Evolutionary conservation across 371 early-diverging fungal genomes (phyloP), one percentile per base, ranked within the genome.

Genomic region (Mucor irregularis): DNA sequence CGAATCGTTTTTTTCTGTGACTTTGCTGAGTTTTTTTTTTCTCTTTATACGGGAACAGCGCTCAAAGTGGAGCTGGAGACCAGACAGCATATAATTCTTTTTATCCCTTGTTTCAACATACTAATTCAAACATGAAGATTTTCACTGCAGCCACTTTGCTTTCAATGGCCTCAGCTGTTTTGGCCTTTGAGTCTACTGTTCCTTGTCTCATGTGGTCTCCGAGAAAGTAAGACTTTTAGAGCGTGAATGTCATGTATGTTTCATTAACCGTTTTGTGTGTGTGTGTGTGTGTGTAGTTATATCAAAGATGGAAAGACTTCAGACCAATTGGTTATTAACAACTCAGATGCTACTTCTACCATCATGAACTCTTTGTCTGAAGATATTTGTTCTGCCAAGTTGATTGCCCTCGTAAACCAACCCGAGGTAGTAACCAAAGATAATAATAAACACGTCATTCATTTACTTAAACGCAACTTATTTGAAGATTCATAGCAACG

Each of bases 381-480:
- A 17, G 62, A 69, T 55, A 58, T 74, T 28, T 79, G 79, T 44
- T 59, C 66, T 25, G 70, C 72, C 19, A 66, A 74, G 49, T 45
- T 70, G 9, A 59, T 79, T 42, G 72, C 74, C 31, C 51, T 79
- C 16, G 50, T 79, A 29, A 70, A 75, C 61, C 79, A 79, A 51
- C 79, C 76, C 33, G 63, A 66, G 62, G 79, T 79, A 73, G 22
- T 49, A 38, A 43, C 35, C 10, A 34, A 10, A 30, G 16, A 43
- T 13, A 25, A 13, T 42, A 38, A 26, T 10, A 11, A 34, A 33
- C 35, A 37, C 49, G 28, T 50, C 38, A 38, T 50, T 37, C 16
- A 39, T 7, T 9, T 16, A 28, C 16, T 49, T 33, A 34, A 16
- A n/a, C 34, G 42, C 16, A 10, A n/a, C n/a, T 14, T 19, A 7